phyloP scores from a whole-genome alignment of 768 basidiomycete species.

The Hygrophorus pudorinus region DNA sequence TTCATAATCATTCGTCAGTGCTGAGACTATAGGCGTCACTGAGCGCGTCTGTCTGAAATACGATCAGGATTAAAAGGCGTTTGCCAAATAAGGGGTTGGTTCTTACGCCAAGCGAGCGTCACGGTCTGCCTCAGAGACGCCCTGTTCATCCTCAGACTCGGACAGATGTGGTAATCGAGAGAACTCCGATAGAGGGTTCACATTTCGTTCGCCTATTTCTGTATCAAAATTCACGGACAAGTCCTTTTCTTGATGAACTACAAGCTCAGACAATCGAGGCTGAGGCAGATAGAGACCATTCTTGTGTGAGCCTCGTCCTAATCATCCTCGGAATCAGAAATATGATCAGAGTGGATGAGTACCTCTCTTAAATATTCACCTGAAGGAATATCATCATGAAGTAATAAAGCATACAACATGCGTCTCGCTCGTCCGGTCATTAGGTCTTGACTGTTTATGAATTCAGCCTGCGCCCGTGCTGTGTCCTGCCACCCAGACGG shows the following conservation, averaged over 20 bases:
- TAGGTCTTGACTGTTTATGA: conserved; percentile 61
- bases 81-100: neutral
- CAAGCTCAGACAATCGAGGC: conserved; percentile 17
- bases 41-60: conserved; percentile 41
- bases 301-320: conserved; percentile 24
- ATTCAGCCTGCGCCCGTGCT: conserved; percentile 48
- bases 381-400: neutral
- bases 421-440: conserved; percentile 52
- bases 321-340: neutral
- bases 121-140: conserved; percentile 53
- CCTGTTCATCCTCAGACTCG: conserved; percentile 60
- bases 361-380: neutral
- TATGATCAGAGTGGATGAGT: neutral
- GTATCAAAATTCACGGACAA: too few relatives aligned
- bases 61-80: neutral
- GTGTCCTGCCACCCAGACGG: conserved; percentile 44
- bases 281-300: conserved; percentile 44
- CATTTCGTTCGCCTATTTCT: too few relatives aligned
- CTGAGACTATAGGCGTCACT: conserved; percentile 25
- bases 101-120: conserved; percentile 66
- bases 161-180: conserved; percentile 27
- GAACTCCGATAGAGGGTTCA: neutral
- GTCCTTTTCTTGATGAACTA: neutral
- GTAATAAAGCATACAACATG: conserved; percentile 31
- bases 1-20: conserved; percentile 30